Percentiles rank a stretch among this genome's conserved stretches.
These are phyloP conservation scores for Durio zibethinus DNA, from an alignment of 345 rosid genomes.

Conservation along the genomic window DNA sequence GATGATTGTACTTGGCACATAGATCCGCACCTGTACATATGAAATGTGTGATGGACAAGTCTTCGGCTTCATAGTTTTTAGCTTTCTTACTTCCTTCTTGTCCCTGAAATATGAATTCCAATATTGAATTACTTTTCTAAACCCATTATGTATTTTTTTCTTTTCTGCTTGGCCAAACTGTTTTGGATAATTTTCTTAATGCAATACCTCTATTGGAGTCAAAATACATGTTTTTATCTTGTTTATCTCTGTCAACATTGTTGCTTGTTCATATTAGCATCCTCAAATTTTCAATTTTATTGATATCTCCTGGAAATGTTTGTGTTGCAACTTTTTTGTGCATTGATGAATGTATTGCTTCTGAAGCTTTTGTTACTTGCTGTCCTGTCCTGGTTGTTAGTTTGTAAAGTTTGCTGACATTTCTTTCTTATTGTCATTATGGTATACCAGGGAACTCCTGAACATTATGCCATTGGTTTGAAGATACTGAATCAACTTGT, in stretches of 20 bases:
- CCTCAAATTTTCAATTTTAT: not conserved
- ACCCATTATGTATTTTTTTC: not conserved
- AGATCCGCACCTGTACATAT: not conserved
- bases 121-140: not conserved
- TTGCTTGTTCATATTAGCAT: not conserved
- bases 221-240: not conserved
- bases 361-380: not conserved
- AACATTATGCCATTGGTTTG: conserved; percentile 89
- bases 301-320: not conserved
- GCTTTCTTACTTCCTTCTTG: not conserved
- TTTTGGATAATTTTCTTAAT: not conserved
- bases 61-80: not conserved
- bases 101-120: not conserved
- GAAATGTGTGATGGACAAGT: not conserved
- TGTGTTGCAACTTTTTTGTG: not conserved
- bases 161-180: not conserved
- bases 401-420: conserved; percentile 14
- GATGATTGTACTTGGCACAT: not conserved
- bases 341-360: not conserved
- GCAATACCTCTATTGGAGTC: not conserved
- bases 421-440: conserved; percentile 16
- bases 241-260: not conserved
- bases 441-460: conserved; percentile 66
- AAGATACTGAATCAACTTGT: conserved; percentile 95
- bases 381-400: not conserved